Conservation (phyloP, 2,329 filamentous ascomycete species). For the Elsinoe ampelina region DNA sequence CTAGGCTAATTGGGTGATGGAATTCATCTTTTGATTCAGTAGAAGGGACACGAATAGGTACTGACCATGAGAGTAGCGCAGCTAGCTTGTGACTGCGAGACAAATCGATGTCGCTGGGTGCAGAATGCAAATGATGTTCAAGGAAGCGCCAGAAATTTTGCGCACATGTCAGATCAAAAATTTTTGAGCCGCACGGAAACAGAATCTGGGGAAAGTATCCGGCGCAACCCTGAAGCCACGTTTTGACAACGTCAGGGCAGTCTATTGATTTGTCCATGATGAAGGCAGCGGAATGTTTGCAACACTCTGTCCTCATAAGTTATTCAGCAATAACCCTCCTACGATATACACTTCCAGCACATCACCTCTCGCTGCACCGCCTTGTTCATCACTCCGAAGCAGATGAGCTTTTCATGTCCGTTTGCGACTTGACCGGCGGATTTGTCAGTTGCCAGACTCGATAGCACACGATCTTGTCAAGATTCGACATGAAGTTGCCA, state of each 20-base stretch:
- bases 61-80: neutral
- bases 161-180: neutral
- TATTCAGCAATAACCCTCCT: no score
- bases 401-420: slow-evolving; percentile 30
- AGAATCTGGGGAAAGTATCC: slow-evolving; percentile 17
- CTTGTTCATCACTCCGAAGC: slow-evolving; percentile 4
- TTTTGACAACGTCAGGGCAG: slow-evolving; percentile 4
- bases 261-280: neutral
- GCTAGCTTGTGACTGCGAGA: neutral
- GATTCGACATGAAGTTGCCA: neutral
- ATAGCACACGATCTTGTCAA: neutral
- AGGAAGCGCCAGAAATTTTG: slow-evolving; percentile 14
- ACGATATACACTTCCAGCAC: no score
- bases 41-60: neutral
- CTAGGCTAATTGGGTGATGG: slow-evolving; percentile 30
- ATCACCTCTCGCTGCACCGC: neutral
- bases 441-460: neutral
- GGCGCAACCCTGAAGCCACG: slow-evolving; percentile 13
- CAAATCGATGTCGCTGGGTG: neutral
- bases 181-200: neutral
- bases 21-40: slow-evolving; percentile 27
- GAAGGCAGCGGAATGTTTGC: neutral
- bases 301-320: neutral
- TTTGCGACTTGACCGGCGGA: slow-evolving; percentile 45
- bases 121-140: neutral